Percentiles rank a stretch among this genome's conserved stretches.
phyloP scores from a whole-genome alignment of 108 stramenopile genomes.

The Fistulifera pelliculosa region DNA sequence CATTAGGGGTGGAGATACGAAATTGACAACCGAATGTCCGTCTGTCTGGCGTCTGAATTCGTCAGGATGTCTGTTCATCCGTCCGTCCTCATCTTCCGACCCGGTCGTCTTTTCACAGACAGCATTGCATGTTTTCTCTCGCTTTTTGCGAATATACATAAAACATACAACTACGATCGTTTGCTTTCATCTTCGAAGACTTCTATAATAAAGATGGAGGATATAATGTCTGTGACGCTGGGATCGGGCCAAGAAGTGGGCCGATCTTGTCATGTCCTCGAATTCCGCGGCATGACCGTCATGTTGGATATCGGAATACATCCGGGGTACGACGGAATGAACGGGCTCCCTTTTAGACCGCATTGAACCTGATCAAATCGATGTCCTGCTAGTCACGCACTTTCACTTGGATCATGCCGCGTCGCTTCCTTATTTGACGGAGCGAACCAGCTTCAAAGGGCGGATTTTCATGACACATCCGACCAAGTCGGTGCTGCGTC shows the following conservation, averaged over 20 bases:
- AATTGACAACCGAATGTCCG: too few species aligned
- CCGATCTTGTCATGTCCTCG: constrained; percentile 92
- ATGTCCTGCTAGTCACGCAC: constrained; percentile 87
- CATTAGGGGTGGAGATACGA: too few species aligned
- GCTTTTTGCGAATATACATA: too few species aligned
- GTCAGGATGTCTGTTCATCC: too few species aligned
- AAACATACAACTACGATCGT: too few species aligned
- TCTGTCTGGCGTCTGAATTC: too few species aligned
- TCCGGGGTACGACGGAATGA: constrained; percentile 93
- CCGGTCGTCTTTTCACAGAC: too few species aligned
- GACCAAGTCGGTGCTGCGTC: constrained; percentile 92
- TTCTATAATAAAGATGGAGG: constrained; percentile 51
- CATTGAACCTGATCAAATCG: constrained; percentile 80
- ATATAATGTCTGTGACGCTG: constrained; percentile 72
- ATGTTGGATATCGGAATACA: constrained; percentile 98
- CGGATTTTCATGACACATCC: constrained; percentile 97
- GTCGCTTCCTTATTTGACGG: constrained; percentile 94
- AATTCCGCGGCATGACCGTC: constrained; percentile 89
- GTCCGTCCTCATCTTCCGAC: too few species aligned
- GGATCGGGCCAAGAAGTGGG: constrained; percentile 92
- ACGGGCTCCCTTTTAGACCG: constrained; percentile 83
- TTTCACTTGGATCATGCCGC: constrained; percentile 99
- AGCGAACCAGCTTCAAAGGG: constrained; percentile 92
- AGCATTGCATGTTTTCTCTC: too few species aligned
- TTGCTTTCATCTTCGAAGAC: too few species aligned